A percentile compares a stretch with the other conserved stretches of the same genome.
Conservation (phyloP, 768 basidiomycete species). For the Termitomyces sp. region DNA sequence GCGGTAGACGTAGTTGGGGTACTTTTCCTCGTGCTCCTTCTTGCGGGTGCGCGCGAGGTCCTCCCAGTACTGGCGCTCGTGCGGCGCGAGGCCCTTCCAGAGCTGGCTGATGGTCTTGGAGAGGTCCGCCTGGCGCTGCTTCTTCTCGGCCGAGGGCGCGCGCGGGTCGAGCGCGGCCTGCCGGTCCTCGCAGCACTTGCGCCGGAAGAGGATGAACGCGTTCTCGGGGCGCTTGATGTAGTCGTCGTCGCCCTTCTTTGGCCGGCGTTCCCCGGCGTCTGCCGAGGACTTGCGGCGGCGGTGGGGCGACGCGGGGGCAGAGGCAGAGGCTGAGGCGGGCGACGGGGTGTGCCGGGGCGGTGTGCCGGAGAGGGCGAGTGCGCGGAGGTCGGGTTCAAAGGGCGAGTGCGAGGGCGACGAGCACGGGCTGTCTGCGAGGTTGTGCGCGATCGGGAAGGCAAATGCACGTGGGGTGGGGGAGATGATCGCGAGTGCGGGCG, state of each 20-base stretch:
- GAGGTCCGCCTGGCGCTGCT: constrained; percentile 63
- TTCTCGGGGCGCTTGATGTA: constrained; percentile 83
- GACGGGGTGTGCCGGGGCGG: constrained; percentile 19
- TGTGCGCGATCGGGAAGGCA: constrained; percentile 57
- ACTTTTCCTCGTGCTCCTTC: constrained; percentile 69
- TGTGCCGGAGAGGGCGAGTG: constrained; percentile 38
- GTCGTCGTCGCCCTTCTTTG: constrained; percentile 73
- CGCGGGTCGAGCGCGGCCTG: constrained; percentile 27
- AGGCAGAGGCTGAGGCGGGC: constrained; percentile 24
- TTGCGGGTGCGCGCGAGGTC: constrained; percentile 72
- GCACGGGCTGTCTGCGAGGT: constrained; percentile 63
- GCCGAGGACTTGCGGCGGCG: constrained; percentile 49
- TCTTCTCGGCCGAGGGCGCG: constrained; percentile 39
- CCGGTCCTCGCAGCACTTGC: constrained; percentile 71
- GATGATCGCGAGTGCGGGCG: constrained; percentile 53
- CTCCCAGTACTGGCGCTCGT: constrained; percentile 69
- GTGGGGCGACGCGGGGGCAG: constrained; percentile 22
- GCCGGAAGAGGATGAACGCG: constrained; percentile 80
- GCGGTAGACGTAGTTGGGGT: constrained; percentile 76
- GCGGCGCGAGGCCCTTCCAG: constrained; percentile 64
- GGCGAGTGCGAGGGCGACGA: constrained; percentile 64
- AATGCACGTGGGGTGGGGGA: constrained; percentile 70
- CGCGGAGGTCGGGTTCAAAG: constrained; percentile 65
- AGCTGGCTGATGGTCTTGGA: constrained; percentile 79
- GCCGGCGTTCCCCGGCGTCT: constrained; percentile 46